These are phyloP conservation scores for Aeschynomene evenia DNA, from an alignment of 306 rosid genomes.

Conservation along the genomic window DNA sequence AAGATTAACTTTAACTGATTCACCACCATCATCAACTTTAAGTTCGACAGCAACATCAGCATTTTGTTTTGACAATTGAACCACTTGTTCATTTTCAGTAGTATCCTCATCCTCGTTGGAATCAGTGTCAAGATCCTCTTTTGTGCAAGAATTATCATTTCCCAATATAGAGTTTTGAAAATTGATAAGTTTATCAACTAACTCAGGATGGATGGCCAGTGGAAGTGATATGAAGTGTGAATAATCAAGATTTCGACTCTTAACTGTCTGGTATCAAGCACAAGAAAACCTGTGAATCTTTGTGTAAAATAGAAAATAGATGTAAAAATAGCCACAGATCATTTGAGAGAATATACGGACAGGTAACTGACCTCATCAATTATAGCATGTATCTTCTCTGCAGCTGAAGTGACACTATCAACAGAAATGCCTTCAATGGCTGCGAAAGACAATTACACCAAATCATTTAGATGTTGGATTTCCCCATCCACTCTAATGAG, in stretches of 20 bases:
- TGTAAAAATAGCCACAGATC: background rate
- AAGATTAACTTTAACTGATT: slow-evolving; percentile 55
- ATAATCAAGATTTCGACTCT: slow-evolving; percentile 75
- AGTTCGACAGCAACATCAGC: slow-evolving; percentile 62
- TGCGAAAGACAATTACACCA: slow-evolving; percentile 38
- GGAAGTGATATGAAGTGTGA: slow-evolving; percentile 95
- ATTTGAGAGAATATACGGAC: slow-evolving; percentile 30
- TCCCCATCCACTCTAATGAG: slow-evolving; percentile 4
- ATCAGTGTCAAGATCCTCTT: slow-evolving; percentile 44
- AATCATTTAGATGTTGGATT: slow-evolving; percentile 22
- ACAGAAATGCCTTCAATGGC: slow-evolving; percentile 75
- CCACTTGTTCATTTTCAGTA: slow-evolving; percentile 46
- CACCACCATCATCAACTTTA: slow-evolving; percentile 42
- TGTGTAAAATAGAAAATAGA: slow-evolving; percentile 8
- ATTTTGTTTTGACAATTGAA: slow-evolving; percentile 44
- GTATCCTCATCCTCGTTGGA: slow-evolving; percentile 51
- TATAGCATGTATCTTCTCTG: slow-evolving; percentile 64
- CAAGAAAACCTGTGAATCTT: slow-evolving; percentile 26
- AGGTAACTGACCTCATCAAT: slow-evolving; percentile 66
- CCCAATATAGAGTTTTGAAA: slow-evolving; percentile 75
- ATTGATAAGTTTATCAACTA: slow-evolving; percentile 68
- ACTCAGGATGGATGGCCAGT: slow-evolving; percentile 86
- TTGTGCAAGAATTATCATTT: slow-evolving; percentile 35
- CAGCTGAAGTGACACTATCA: slow-evolving; percentile 67
- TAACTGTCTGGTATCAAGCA: slow-evolving; percentile 57